These are phyloP conservation scores for Lenwebbia sp. DNA, from an alignment of 345 rosid species.

Conservation along the genomic window DNA sequence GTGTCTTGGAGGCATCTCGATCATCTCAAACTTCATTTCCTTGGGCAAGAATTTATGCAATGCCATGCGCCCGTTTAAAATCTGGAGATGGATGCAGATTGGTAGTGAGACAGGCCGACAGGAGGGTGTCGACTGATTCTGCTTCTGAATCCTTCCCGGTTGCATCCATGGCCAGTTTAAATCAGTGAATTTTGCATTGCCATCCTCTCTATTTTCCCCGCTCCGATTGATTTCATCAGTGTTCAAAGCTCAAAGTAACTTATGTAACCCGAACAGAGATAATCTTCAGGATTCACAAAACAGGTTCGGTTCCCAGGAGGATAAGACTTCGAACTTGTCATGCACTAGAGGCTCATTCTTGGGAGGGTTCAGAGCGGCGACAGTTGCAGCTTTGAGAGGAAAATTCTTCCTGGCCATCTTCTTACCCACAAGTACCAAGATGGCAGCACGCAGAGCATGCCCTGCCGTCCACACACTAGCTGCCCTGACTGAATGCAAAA, in stretches of 20 bases:
- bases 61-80: not conserved
- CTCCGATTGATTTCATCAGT: not conserved
- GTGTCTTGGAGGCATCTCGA: not conserved
- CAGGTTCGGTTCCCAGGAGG: constrained; percentile 45
- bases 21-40: not conserved
- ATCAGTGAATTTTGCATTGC: not conserved
- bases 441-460: not conserved
- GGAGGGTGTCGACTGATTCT: not conserved
- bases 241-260: not conserved
- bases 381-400: not conserved
- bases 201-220: not conserved
- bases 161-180: not conserved
- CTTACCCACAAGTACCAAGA: not conserved
- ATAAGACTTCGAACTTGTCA: not conserved
- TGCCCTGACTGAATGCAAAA: not conserved
- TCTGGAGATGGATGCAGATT: not conserved
- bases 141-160: not conserved
- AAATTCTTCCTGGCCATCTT: not conserved
- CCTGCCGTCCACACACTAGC: not conserved
- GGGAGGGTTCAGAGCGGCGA: not conserved
- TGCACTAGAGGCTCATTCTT: not conserved
- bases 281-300: constrained; percentile 45
- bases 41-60: not conserved
- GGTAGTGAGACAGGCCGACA: not conserved
- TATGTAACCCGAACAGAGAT: constrained; percentile 37